phyloP scores from a whole-genome alignment of 257 asterid species.

The Gentiana dahurica region DNA sequence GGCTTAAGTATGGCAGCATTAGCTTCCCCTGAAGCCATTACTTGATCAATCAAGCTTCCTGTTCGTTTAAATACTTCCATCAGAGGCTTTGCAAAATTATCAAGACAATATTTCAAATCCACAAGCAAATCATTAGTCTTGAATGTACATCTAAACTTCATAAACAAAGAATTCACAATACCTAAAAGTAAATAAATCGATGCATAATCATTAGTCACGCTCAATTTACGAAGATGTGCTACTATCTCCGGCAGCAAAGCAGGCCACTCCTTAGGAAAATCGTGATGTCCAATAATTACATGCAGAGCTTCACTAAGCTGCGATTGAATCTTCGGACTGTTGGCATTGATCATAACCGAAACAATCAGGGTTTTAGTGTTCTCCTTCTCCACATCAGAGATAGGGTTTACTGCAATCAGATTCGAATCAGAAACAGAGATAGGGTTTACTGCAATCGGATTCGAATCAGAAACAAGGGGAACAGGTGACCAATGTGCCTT shows the following conservation, averaged over 20 bases:
- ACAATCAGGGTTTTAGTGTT: no score
- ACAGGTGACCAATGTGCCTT: no score
- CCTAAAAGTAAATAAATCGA: conserved; percentile 74
- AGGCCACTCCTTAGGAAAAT: conserved; percentile 74
- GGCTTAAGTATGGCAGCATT: conserved; percentile 38
- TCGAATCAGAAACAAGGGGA: no score
- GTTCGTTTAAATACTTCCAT: conserved; percentile 65
- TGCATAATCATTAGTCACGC: conserved; percentile 56
- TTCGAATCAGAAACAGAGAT: no score
- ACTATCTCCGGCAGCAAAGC: conserved; percentile 75
- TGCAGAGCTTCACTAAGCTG: conserved; percentile 87
- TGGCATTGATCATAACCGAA: conserved; percentile 4
- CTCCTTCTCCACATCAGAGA: no score
- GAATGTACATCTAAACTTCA: conserved; percentile 66
- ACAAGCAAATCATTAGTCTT: conserved; percentile 61
- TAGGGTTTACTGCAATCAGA: no score
- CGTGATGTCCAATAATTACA: conserved; percentile 58
- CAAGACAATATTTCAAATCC: conserved; percentile 79
- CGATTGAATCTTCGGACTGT: conserved; percentile 48
- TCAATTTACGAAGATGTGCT: conserved; percentile 38
- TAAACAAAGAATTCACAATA: conserved; percentile 60
- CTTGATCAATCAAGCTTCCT: conserved; percentile 43
- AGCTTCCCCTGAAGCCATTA: conserved; percentile 31
- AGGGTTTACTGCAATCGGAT: no score
- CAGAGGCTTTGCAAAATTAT: conserved; percentile 65